Evolutionary conservation across 2,329 filamentous ascomycete species (phyloP), one percentile per base, ranked within the genome.

Genomic region (Fusarium metavorans): DNA sequence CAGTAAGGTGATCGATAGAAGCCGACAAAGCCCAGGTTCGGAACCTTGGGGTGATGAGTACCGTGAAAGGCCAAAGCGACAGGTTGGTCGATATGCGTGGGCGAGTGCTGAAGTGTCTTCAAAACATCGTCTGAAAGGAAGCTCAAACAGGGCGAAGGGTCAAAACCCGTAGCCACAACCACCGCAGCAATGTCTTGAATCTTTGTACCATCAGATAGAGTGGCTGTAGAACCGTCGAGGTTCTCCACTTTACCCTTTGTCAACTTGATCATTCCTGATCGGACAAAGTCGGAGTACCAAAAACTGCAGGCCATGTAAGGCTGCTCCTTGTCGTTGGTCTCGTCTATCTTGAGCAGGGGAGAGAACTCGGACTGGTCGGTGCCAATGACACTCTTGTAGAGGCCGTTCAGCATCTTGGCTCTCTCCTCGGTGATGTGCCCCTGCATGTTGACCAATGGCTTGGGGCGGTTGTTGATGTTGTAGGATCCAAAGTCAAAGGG

Each of bases 1-100:
- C 94, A 97, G 80, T 94, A 97, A 0, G 94, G 94, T 0, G 93
- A 93, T 70, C 94, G 89, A 79, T 97, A 97, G 82, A 95, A 95
- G 1, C 94, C 94, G 1, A 97, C 92, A 77, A 97, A 95, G 0
- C 93, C 94, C 0, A 97, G 83, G 7, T 88, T 89, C 0, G 92
- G 88, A 0, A 95, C 81, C 0, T 86, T 83, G 0, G 88, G 87
- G 67, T 92, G 89, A 65, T 92, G 85, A 0, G 91, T 92, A 1
- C 89, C 90, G 73, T 94, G 92, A 59, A 92, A 91, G 25, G 92
- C 90, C 1, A 97, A 85, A 0, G 92, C 88, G 1, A 94, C 80
- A 0, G 92, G 91, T n/a, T 92, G 87, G 58, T 88, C 87, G 18
- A 84, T 80, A 69, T 90, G 87, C 0, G 80, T 77, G 0, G 88